Conservation (phyloP, 1,284 basidiomycete genomes). For the Pseudozyma tsukubaensis region DNA sequence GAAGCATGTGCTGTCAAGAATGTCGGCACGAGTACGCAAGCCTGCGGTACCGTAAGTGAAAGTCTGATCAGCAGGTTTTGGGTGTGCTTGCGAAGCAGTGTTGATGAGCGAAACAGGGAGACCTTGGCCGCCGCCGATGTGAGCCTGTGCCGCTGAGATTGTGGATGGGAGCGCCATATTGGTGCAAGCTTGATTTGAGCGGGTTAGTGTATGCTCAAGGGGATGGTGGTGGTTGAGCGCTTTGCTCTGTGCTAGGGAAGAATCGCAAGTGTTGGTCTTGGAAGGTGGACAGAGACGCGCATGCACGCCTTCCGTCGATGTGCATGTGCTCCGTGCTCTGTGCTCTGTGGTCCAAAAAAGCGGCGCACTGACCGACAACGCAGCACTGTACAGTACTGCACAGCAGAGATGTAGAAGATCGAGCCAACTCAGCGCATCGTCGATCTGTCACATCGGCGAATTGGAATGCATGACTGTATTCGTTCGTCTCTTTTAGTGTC, state of each 20-base stretch:
- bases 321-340: too few species aligned
- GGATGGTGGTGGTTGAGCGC: conserved; percentile 7
- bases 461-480: too few species aligned
- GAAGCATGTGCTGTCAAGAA: conserved; percentile 92
- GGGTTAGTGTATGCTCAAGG: not conserved
- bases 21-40: conserved; percentile 86
- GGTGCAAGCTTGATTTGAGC: not conserved
- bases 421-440: too few species aligned
- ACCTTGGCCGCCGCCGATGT: conserved; percentile 34
- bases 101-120: conserved; percentile 53
- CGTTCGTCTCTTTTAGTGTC: too few species aligned
- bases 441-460: too few species aligned
- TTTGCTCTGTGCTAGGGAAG: not conserved
- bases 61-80: conserved; percentile 70
- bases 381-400: too few species aligned
- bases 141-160: conserved; percentile 48
- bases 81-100: conserved; percentile 66
- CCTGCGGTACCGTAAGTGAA: conserved; percentile 96
- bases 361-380: too few species aligned
- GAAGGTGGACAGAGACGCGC: too few species aligned
- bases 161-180: conserved; percentile 50
- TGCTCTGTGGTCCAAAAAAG: too few species aligned
- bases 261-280: not conserved
- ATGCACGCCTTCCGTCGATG: too few species aligned
- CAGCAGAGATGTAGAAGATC: too few species aligned